Percentiles rank a stretch among this genome's conserved stretches.
Evolutionary conservation across 768 basidiomycete genomes (phyloP).

Genomic region (Cantharellus cinnabarinus): DNA sequence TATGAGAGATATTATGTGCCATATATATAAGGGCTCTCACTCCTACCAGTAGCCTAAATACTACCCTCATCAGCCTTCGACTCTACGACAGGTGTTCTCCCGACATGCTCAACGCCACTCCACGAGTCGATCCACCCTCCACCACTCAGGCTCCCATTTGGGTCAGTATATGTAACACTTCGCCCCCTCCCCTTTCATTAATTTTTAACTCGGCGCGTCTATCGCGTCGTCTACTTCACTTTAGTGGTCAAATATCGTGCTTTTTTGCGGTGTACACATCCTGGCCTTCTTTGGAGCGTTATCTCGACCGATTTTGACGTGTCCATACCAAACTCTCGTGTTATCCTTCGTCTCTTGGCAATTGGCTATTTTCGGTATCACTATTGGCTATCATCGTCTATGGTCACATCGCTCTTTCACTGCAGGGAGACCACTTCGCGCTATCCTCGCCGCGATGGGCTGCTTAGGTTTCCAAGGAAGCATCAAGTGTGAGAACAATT

Average conservation of each 20-base stretch:
- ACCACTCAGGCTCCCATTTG: background rate
- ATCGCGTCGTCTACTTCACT: too few relatives aligned
- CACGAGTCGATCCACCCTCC: background rate
- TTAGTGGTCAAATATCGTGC: slow-evolving; percentile 44
- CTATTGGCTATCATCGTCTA: slow-evolving; percentile 59
- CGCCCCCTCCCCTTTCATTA: background rate
- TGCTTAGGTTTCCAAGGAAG: slow-evolving; percentile 62
- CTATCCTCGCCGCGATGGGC: slow-evolving; percentile 42
- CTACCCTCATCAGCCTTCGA: too few relatives aligned
- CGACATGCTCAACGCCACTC: background rate
- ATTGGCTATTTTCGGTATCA: slow-evolving; percentile 55
- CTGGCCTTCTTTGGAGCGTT: slow-evolving; percentile 33
- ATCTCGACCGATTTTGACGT: slow-evolving; percentile 24
- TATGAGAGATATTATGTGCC: too few relatives aligned
- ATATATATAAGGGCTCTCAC: too few relatives aligned
- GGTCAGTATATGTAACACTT: background rate
- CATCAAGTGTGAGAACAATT: slow-evolving; percentile 27
- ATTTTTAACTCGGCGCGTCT: too few relatives aligned
- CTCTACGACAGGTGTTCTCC: background rate
- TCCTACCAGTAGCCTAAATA: too few relatives aligned
- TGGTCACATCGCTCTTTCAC: slow-evolving; percentile 56
- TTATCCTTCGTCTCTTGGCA: slow-evolving; percentile 45
- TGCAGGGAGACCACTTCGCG: slow-evolving; percentile 33
- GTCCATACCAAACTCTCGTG: slow-evolving; percentile 27
- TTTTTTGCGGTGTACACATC: slow-evolving; percentile 38